Base-by-base conservation (phyloP, 2,329 filamentous ascomycete genomes). In the Fusarium keratoplasticum region DNA sequence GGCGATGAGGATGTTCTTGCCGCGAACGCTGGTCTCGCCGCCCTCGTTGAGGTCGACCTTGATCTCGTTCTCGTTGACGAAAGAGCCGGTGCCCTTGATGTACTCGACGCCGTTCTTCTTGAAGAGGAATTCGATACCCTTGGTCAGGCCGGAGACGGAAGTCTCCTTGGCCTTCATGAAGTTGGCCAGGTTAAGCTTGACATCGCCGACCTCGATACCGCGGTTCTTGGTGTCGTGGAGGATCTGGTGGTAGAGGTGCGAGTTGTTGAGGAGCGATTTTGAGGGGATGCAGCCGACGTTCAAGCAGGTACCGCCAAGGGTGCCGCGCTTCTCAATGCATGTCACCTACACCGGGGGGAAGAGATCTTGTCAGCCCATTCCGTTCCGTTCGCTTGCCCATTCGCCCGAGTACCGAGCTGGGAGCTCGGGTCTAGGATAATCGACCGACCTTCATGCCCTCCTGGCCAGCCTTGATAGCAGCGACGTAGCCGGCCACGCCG, bases 51-150 rank as follows among this genome's bases (percentile, higher is more conserved):
- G 91, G 81, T 93, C 92, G 79, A 99, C 94, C 85, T 95, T 95
- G 85, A 99, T 86, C 80, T 96, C 96, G 86, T 98, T 91, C 86
- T 97, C 94, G 83, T 94, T 94, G 80, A 92, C 89, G 82, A 98
- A 97, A 55, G 94, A 89, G 77, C 93, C 96, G 61, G 94, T 91
- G 78, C 96, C 96, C 89, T 98, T 98, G 87, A 98, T 89, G 86
- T 98, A 99, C 83, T 98, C 95, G 77, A 98, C 96, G 74, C 95
- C 94, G 87, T 99, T 99, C 90, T 99, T 98, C 92, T 98, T 98
- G 87, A 99, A 93, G 74, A 99, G 89, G 83, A 96, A 99, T 86
- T 99, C 96, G 76, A 99, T 94, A 83, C 96, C 96, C 89, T 98
- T 98, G 76, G 96, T 99, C 77, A 99, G 87, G 59, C 95, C 91